A percentile compares a stretch with the other conserved stretches of the same genome.
These are phyloP conservation scores for Exophiala mesophila DNA, from an alignment of 2,329 filamentous ascomycete genomes.

Conservation along the genomic window DNA sequence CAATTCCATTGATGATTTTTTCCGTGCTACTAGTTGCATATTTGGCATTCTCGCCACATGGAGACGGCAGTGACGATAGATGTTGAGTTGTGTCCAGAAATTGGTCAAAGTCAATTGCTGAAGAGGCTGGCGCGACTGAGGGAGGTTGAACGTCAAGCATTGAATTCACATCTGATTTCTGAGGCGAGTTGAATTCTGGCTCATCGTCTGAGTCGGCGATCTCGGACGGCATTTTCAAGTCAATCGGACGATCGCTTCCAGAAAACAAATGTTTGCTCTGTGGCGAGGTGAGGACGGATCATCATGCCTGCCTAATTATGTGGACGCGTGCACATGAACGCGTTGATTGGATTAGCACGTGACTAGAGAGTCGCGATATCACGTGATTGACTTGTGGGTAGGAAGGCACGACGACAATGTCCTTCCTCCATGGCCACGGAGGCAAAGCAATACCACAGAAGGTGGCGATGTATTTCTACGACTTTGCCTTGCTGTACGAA, in stretches of 20 bases:
- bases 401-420: no score
- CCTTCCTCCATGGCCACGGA: no score
- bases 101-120: constrained; percentile 20
- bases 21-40: constrained; percentile 1
- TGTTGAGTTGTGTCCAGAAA: constrained; percentile 14
- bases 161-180: constrained; percentile 1
- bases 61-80: neutral
- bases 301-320: no score
- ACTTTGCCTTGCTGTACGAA: no score
- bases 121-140: constrained; percentile 7
- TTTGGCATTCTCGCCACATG: neutral
- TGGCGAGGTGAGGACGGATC: no score
- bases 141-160: neutral
- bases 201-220: constrained; percentile 27
- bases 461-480: no score
- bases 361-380: neutral
- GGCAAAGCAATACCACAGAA: no score
- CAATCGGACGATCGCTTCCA: no score
- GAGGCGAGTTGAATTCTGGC: constrained; percentile 18
- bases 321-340: no score
- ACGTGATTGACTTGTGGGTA: no score
- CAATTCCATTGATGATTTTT: neutral
- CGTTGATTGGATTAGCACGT: neutral
- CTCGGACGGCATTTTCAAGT: constrained; percentile 22
- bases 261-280: no score